Evolutionary conservation across 1,284 basidiomycete genomes (phyloP).

Genomic region (Papiliotrema nemorosa): DNA sequence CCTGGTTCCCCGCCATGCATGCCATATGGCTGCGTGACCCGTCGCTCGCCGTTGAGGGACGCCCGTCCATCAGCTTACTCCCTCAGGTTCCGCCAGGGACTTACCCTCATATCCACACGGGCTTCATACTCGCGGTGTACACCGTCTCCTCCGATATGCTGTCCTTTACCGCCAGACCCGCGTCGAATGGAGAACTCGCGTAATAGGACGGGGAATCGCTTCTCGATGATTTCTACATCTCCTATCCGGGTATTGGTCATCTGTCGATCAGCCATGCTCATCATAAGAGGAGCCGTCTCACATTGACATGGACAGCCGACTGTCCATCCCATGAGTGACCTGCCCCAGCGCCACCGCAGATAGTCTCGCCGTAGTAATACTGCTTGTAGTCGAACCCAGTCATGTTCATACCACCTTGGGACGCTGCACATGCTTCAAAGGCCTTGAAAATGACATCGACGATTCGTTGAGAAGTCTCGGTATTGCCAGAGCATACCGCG

Average conservation of each 20-base stretch:
- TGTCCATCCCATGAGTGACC: slow-evolving; percentile 87
- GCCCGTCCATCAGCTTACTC: neutral
- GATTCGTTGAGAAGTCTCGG: slow-evolving; percentile 82
- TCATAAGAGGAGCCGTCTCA: neutral
- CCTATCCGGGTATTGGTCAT: slow-evolving; percentile 84
- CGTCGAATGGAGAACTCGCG: slow-evolving; percentile 72
- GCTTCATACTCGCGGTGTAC: slow-evolving; percentile 83
- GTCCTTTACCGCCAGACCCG: slow-evolving; percentile 72
- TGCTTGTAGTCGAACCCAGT: slow-evolving; percentile 64
- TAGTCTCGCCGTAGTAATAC: slow-evolving; percentile 57
- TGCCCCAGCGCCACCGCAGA: slow-evolving; percentile 56
- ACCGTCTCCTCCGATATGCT: slow-evolving; percentile 79
- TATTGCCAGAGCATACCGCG: neutral
- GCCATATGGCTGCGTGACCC: slow-evolving; percentile 15
- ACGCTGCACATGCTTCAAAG: slow-evolving; percentile 86
- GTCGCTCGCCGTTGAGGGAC: slow-evolving; percentile 11
- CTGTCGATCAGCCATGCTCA: slow-evolving; percentile 8
- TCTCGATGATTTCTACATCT: slow-evolving; percentile 58
- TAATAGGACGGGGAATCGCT: slow-evolving; percentile 71
- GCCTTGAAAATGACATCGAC: slow-evolving; percentile 91
- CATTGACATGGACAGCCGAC: slow-evolving; percentile 51
- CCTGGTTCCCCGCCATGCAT: slow-evolving; percentile 13
- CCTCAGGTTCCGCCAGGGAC: neutral
- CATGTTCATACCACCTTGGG: slow-evolving; percentile 74
- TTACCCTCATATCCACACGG: slow-evolving; percentile 38